A percentile compares a stretch with the other conserved stretches of the same genome.
These are phyloP conservation scores for Celoporthe dispersa DNA, from an alignment of 2,329 filamentous ascomycete genomes.

Conservation along the genomic window DNA sequence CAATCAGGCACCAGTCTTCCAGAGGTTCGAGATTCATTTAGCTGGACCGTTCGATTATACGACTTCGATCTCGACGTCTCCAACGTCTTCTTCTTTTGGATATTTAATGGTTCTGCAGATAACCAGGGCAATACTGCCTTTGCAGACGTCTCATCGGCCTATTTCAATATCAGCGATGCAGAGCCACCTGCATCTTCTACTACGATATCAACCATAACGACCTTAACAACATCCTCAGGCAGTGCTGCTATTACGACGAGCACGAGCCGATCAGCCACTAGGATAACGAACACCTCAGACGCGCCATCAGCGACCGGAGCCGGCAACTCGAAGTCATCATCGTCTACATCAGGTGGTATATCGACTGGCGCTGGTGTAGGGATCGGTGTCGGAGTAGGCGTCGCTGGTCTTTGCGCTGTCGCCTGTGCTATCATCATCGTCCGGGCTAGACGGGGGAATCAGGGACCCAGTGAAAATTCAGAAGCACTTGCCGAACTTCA, in stretches of 20 bases:
- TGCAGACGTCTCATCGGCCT: slow-evolving; percentile 16
- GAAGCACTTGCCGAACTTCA: background rate
- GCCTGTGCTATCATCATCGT: slow-evolving; percentile 14
- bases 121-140: slow-evolving; percentile 24
- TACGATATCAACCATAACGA: background rate
- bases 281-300: background rate
- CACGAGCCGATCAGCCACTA: background rate
- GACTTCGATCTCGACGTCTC: slow-evolving; percentile 29
- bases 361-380: slow-evolving; percentile 11
- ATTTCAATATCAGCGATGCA: slow-evolving; percentile 31
- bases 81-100: slow-evolving; percentile 32
- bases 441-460: slow-evolving; percentile 6
- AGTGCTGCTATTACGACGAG: background rate
- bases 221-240: background rate
- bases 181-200: background rate
- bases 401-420: slow-evolving; percentile 16
- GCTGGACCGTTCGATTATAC: slow-evolving; percentile 31
- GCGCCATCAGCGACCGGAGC: background rate
- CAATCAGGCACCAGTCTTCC: slow-evolving; percentile 6
- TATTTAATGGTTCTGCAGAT: slow-evolving; percentile 31
- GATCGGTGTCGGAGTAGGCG: slow-evolving; percentile 19
- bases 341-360: background rate
- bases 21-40: slow-evolving; percentile 21
- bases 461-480: background rate
- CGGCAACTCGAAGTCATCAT: background rate